Conservation (phyloP, 2,329 filamentous ascomycete species). For the Fusarium nelsonii region DNA sequence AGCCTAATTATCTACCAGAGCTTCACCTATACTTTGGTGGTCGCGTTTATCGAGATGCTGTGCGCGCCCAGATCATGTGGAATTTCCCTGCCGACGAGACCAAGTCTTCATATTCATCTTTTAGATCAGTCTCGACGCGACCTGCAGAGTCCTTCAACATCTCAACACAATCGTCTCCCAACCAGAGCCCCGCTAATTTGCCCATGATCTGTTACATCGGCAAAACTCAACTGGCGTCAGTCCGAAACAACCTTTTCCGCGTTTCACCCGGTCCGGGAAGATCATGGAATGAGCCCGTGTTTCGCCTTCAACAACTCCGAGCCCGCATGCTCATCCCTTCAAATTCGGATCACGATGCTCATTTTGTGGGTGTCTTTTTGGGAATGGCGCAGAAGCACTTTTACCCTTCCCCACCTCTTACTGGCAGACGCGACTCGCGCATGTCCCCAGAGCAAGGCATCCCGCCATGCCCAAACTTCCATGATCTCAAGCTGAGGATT, state of each 20-base stretch:
- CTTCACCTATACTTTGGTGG: conserved; percentile 64
- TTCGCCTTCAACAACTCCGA: conserved; percentile 61
- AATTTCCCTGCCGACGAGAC: conserved; percentile 51
- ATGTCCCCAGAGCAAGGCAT: conserved; percentile 41
- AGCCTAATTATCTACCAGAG: conserved; percentile 53
- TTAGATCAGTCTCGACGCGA: conserved; percentile 55
- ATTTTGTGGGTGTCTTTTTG: conserved; percentile 65
- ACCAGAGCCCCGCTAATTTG: conserved; percentile 41
- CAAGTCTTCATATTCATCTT: conserved; percentile 49
- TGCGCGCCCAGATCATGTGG: conserved; percentile 66
- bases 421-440: conserved; percentile 45
- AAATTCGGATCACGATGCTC: conserved; percentile 64
- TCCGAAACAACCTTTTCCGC: conserved; percentile 63
- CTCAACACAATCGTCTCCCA: conserved; percentile 41
- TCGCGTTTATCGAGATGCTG: conserved; percentile 58
- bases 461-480: conserved; percentile 53
- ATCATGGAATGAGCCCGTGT: conserved; percentile 61
- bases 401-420: conserved; percentile 53
- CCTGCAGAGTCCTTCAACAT: conserved; percentile 50
- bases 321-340: conserved; percentile 61
- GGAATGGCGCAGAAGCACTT: conserved; percentile 69
- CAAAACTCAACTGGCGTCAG: conserved; percentile 59
- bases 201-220: conserved; percentile 63
- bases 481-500: conserved; percentile 63
- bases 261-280: conserved; percentile 57